Percentiles rank a stretch among this genome's conserved stretches.
These are phyloP conservation scores for Dendrobium nobile DNA, from an alignment of 106 monocot genomes.

Conservation along the genomic window DNA sequence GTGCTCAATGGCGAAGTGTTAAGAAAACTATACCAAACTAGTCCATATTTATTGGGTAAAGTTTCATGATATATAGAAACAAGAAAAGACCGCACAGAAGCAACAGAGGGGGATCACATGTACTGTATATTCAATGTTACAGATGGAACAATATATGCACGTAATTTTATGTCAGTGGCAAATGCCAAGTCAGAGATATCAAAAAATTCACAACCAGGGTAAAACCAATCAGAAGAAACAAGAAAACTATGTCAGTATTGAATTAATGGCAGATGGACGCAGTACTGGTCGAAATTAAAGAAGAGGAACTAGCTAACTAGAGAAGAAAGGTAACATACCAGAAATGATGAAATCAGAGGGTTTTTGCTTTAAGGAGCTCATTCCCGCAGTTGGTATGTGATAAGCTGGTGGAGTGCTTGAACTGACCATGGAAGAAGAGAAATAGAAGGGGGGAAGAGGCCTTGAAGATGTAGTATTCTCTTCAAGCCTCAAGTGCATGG, in stretches of 20 bases:
- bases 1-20: background rate
- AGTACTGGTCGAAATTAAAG: background rate
- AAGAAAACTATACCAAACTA: background rate
- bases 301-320: background rate
- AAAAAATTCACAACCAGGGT: background rate
- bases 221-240: background rate
- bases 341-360: background rate
- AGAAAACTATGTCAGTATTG: background rate
- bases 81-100: background rate
- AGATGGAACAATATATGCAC: slow-evolving; percentile 2
- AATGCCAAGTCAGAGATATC: background rate
- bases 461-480: background rate
- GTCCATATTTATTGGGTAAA: background rate
- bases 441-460: background rate
- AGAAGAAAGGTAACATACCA: background rate
- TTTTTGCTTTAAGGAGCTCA: background rate
- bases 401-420: background rate
- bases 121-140: background rate
- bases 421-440: background rate
- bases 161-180: slow-evolving; percentile 1
- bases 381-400: background rate
- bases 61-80: background rate
- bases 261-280: background rate
- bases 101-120: background rate
- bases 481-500: slow-evolving; percentile 1